Evolutionary conservation across 2,329 filamentous ascomycete species (phyloP).

Genomic region (Verticillium nonalfalfae): DNA sequence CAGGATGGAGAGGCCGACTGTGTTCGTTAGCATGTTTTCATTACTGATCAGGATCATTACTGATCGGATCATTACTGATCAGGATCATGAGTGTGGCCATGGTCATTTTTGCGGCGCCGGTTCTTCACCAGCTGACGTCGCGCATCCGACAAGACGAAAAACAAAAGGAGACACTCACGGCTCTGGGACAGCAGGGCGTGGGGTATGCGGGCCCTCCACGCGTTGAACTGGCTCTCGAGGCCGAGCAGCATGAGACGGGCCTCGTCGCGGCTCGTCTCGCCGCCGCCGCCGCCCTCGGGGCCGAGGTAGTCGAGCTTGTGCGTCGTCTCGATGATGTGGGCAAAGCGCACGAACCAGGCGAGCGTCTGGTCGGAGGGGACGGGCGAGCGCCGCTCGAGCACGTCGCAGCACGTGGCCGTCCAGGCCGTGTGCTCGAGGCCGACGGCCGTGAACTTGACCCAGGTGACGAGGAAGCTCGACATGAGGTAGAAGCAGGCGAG

Average conservation of each 20-base stretch:
- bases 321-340: conserved; percentile 32
- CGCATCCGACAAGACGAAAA: too few species aligned
- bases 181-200: conserved; percentile 19
- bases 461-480: conserved; percentile 32
- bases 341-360: conserved; percentile 34
- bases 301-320: conserved; percentile 20
- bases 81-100: too few species aligned
- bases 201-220: conserved; percentile 31
- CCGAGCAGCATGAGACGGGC: conserved; percentile 37
- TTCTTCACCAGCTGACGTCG: too few species aligned
- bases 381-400: conserved; percentile 29
- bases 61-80: too few species aligned
- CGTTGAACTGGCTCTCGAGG: conserved; percentile 37
- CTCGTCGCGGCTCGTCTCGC: conserved; percentile 22
- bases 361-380: conserved; percentile 34
- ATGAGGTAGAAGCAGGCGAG: conserved; percentile 35
- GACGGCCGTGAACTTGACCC: conserved; percentile 26
- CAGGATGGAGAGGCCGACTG: conserved; percentile 5
- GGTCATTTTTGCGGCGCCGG: too few species aligned
- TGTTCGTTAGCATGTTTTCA: neutral
- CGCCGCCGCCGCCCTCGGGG: conserved; percentile 14
- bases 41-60: too few species aligned
- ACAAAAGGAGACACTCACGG: conserved; percentile 12
- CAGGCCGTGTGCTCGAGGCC: conserved; percentile 30
- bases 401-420: conserved; percentile 36